Base-by-base conservation (phyloP, 208 protist genomes). In the Acanthamoeba polyphaga region DNA sequence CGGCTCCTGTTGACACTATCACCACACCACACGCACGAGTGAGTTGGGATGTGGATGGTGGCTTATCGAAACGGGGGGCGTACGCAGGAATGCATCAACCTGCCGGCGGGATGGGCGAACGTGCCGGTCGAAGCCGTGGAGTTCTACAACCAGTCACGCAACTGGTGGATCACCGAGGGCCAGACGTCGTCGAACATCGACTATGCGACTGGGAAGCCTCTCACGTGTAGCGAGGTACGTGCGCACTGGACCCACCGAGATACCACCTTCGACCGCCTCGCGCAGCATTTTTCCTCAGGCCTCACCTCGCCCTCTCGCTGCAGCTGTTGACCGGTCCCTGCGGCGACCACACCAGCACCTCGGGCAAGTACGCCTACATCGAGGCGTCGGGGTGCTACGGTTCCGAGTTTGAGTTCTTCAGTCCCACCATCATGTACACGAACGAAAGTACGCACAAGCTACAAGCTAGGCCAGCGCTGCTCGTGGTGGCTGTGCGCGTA, bases 351-450 rank as follows among this genome's bases (percentile, higher is more conserved):
- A 89, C 82, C 15, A 27, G 53, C 49, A 38, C 10, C 24, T 27
- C 29, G 13, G 82, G 82, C 82, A 89, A 89, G n/a, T 89, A 89
- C 55, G 55, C 55, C 53, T 89, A 89, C n/a, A 24, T 24, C 46
- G 82, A 89, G 82, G 74, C 82, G 9, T 89, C 82, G 29, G 82
- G 53, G 27, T 89, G 82, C 82, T 89, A 68, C 34, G 82, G 82
- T 6, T 58, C 49, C 9, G 55, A 32, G 53, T 89, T 89, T 32
- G 53, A 58, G 82, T 89, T 89, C 82, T 89, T 38, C 82, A 68
- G 53, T 24, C 82, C 82, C 82, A 66, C 55, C 24, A 24, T 89
- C 53, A 15, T 68, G 24, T 89, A 49, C 82, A 62, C 53, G 24
- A 89, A 89, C 24, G 38, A 32, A 17, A 68, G 49, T 58, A n/a